phyloP scores from a whole-genome alignment of 2,329 filamentous ascomycete genomes.

The Elsinoe arachidis region DNA sequence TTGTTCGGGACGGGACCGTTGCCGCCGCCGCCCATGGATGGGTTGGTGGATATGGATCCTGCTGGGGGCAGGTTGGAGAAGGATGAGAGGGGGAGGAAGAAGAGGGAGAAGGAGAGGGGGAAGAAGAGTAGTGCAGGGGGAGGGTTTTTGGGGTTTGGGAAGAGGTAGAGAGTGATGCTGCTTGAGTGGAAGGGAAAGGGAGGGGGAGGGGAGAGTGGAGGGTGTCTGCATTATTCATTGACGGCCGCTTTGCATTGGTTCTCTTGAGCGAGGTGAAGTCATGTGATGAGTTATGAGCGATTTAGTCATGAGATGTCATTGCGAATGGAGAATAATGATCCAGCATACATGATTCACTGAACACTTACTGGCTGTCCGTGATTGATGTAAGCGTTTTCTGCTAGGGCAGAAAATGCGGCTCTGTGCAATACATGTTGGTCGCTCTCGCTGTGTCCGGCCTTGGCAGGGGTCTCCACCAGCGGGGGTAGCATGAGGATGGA shows the following conservation, averaged over 20 bases:
- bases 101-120: neutral
- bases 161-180: neutral
- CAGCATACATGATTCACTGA: no score
- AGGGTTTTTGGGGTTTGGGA: constrained; percentile 7
- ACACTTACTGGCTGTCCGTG: no score
- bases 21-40: neutral
- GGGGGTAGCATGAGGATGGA: no score
- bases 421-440: no score
- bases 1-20: neutral
- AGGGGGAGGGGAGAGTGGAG: neutral
- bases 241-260: neutral
- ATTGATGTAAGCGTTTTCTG: no score
- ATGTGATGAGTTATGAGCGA: no score
- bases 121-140: neutral
- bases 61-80: neutral
- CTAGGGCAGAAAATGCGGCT: no score
- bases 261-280: no score
- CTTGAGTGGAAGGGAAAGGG: neutral
- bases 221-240: neutral
- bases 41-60: neutral
- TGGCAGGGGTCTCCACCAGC: no score
- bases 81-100: constrained; percentile 5
- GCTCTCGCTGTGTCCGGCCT: no score
- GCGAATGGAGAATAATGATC: no score
- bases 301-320: no score